phyloP scores from a whole-genome alignment of 331 rosid species.

The Rhamnella rubrinervis region DNA sequence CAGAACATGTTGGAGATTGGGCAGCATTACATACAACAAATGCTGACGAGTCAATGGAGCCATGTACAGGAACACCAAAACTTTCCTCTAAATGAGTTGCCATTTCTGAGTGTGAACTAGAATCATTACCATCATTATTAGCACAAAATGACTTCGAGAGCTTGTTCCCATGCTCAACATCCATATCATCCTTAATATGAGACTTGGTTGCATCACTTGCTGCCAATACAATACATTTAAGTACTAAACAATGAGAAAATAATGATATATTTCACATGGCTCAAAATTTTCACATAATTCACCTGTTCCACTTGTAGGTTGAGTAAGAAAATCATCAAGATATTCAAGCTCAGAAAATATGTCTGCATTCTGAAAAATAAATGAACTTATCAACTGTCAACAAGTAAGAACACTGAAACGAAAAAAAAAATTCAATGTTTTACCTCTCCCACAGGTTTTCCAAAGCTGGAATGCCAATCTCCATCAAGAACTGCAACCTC shows the following conservation, averaged over 20 bases:
- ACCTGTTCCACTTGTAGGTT: constrained; percentile 25
- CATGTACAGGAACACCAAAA: constrained; percentile 31
- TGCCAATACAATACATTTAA: background rate
- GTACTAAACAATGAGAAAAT: background rate
- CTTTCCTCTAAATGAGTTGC: constrained; percentile 29
- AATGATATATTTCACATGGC: background rate
- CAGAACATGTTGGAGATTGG: constrained; percentile 34
- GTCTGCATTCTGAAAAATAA: constrained; percentile 41
- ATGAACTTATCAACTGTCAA: background rate
- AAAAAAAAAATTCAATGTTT: background rate
- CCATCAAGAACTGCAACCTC: constrained; percentile 18
- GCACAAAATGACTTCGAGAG: background rate
- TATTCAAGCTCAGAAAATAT: constrained; percentile 33
- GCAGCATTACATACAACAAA: constrained; percentile 30
- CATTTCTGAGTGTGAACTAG: constrained; percentile 28
- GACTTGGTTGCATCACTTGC: background rate
- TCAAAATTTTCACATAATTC: constrained; percentile 2
- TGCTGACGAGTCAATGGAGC: background rate
- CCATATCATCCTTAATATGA: constrained; percentile 5
- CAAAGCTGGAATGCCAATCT: constrained; percentile 13
- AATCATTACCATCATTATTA: constrained; percentile 23
- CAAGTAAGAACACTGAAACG: background rate
- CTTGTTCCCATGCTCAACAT: background rate
- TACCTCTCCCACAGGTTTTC: constrained; percentile 29
- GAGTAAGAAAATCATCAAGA: constrained; percentile 35